These are phyloP conservation scores for Arthroderma sp. DNA, from an alignment of 2,329 filamentous ascomycete species.

Conservation along the genomic window DNA sequence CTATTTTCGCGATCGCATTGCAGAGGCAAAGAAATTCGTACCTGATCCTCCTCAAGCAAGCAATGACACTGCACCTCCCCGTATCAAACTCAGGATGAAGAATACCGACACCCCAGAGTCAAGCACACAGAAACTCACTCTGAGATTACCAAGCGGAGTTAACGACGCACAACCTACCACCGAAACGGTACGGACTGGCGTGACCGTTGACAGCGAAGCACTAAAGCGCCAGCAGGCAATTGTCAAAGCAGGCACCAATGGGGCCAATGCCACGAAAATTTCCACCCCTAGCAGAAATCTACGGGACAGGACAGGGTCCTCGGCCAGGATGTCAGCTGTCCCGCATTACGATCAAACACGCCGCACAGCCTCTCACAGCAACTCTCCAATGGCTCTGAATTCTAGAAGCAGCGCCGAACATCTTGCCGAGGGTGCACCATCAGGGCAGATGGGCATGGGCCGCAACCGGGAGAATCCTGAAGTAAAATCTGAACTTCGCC, in stretches of 20 bases:
- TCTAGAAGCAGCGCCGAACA: slow-evolving; percentile 16
- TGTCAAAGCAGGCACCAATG: slow-evolving; percentile 35
- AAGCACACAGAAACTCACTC: slow-evolving; percentile 52
- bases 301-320: slow-evolving; percentile 17
- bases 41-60: slow-evolving; percentile 43
- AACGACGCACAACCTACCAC: slow-evolving; percentile 34
- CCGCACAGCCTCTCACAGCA: background rate
- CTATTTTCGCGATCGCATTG: slow-evolving; percentile 54
- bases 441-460: too few species aligned
- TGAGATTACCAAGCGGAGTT: slow-evolving; percentile 53
- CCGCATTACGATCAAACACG: background rate
- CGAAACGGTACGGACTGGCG: slow-evolving; percentile 28
- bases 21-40: slow-evolving; percentile 58
- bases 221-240: slow-evolving; percentile 40
- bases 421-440: too few species aligned
- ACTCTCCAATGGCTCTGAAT: slow-evolving; percentile 6
- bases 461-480: too few species aligned
- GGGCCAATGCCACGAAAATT: slow-evolving; percentile 12
- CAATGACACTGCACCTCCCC: slow-evolving; percentile 42
- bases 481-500: too few species aligned
- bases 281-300: slow-evolving; percentile 20
- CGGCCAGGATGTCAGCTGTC: background rate
- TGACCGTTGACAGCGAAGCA: slow-evolving; percentile 43
- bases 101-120: slow-evolving; percentile 27
- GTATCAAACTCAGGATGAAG: slow-evolving; percentile 67